Conservation (phyloP, 2,329 filamentous ascomycete species). For the Penicillium frequentans region DNA sequence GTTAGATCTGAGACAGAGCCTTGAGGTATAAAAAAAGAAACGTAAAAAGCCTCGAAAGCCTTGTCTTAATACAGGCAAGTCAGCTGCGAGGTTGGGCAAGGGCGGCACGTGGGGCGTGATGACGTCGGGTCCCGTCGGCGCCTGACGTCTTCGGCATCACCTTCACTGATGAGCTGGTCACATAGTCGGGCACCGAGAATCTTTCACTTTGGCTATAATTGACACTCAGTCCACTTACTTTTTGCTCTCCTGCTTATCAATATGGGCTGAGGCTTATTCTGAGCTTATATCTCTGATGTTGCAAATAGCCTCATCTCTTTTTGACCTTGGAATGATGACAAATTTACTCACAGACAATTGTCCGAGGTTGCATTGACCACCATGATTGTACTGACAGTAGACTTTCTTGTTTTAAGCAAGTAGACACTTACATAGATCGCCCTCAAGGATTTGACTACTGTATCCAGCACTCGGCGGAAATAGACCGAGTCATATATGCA, state of each 20-base stretch:
- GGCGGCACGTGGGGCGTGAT: constrained; percentile 23
- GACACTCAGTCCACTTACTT: not conserved
- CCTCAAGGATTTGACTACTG: not conserved
- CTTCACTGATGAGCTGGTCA: not conserved
- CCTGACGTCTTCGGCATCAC: constrained; percentile 18
- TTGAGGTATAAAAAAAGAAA: not conserved
- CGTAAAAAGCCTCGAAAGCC: not conserved
- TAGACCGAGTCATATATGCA: not conserved
- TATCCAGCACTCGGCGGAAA: not conserved
- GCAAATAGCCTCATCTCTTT: not conserved
- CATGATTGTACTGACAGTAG: not conserved
- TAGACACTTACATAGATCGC: not conserved
- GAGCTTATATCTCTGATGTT: not conserved
- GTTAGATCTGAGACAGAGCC: not conserved
- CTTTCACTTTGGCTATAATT: not conserved
- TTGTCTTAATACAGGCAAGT: not conserved
- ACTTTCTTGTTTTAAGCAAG: not conserved
- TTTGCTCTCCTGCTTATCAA: not conserved
- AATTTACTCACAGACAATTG: not conserved
- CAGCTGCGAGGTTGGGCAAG: constrained; percentile 15
- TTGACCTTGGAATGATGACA: not conserved
- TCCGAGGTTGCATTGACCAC: not conserved
- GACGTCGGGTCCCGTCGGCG: constrained; percentile 25
- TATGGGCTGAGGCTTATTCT: not conserved
- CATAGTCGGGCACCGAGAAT: not conserved